Percentiles rank a stretch among this genome's conserved stretches.
Evolutionary conservation across 371 early-diverging fungal species (phyloP).

Genomic region (Lichtheimia ornata): DNA sequence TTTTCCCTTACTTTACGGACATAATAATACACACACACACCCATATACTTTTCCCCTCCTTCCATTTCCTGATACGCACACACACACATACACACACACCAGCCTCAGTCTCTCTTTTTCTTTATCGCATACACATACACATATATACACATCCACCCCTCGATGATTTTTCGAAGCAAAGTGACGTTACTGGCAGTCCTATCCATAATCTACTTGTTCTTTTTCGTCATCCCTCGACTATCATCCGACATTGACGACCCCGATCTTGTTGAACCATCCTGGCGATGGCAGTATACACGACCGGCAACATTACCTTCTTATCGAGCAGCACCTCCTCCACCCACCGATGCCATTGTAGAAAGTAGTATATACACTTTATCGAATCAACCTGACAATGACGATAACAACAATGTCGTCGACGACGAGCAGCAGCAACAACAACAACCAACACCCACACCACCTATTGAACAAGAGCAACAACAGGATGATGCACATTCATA

Average conservation of each 20-base stretch:
- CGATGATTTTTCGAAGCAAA: conserved; percentile 27
- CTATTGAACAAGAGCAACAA: not conserved
- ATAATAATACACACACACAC: no score
- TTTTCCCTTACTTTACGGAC: no score
- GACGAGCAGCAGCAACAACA: no score
- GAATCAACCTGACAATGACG: not conserved
- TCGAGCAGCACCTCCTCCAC: conserved; percentile 8
- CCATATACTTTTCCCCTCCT: no score
- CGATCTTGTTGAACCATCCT: conserved; percentile 10
- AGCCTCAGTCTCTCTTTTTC: no score
- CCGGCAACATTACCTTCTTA: conserved; percentile 8
- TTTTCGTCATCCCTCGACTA: conserved; percentile 13
- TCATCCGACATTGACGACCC: conserved; percentile 10
- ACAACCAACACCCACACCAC: not conserved
- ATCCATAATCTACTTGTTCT: conserved; percentile 20
- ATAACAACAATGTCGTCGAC: not conserved
- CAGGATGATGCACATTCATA: not conserved
- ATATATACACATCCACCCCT: no score
- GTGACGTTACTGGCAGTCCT: conserved; percentile 19
- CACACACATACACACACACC: no score
- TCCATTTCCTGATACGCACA: no score
- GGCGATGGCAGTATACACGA: conserved; percentile 15
- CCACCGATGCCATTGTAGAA: conserved; percentile 2
- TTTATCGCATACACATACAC: no score
- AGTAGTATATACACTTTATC: conserved; percentile 1